Evolutionary conservation across 176 grass and related monocot genomes (phyloP).

Genomic region (Thinopyrum elongatum): DNA sequence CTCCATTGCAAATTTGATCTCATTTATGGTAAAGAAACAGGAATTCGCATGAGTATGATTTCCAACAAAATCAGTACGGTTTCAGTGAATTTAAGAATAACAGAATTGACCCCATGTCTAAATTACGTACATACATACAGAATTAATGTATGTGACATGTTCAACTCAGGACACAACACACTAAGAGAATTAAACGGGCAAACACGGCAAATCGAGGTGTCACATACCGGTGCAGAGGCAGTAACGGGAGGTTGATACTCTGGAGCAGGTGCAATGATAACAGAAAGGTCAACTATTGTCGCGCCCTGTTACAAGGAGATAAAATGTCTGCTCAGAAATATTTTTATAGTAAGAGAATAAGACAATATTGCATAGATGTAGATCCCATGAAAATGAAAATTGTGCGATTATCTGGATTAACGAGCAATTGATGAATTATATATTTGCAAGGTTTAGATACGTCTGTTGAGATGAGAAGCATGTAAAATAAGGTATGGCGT

Average conservation of each 20-base stretch:
- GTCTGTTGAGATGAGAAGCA: not conserved
- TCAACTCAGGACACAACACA: constrained; percentile 12
- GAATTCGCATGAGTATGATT: not conserved
- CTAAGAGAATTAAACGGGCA: not conserved
- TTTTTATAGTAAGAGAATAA: not conserved
- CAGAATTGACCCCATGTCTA: not conserved
- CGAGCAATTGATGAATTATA: not conserved
- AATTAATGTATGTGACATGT: not conserved
- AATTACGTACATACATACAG: not conserved
- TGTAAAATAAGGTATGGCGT: not conserved
- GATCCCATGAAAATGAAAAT: not conserved
- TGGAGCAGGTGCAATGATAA: constrained; percentile 71
- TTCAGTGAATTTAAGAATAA: not conserved
- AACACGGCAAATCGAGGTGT: not conserved
- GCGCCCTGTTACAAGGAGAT: constrained; percentile 54
- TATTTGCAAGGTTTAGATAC: not conserved
- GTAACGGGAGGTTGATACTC: constrained; percentile 64
- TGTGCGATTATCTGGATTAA: not conserved
- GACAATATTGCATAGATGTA: not conserved
- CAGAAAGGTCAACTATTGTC: constrained; percentile 89
- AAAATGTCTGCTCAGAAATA: constrained; percentile 14
- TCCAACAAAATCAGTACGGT: not conserved
- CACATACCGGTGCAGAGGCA: constrained; percentile 49
- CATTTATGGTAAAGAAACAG: constrained; percentile 5
- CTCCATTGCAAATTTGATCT: not conserved